Evolutionary conservation across 2,329 filamentous ascomycete species (phyloP).

Genomic region (Neoarthrinium moseri): DNA sequence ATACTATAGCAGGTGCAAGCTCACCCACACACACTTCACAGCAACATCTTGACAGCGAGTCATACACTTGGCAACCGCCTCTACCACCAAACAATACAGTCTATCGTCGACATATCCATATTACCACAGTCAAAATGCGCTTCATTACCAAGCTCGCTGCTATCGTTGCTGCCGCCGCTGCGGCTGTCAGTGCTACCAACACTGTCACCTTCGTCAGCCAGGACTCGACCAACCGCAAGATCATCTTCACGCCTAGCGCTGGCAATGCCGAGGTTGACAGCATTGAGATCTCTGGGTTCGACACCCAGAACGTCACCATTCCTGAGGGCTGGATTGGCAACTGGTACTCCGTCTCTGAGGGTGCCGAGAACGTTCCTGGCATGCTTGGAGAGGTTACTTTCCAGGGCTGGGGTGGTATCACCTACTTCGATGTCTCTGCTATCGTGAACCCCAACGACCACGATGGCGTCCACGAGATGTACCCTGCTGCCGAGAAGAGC

Average conservation of each 20-base stretch:
- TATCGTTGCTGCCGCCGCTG: slow-evolving; percentile 39
- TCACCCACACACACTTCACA: slow-evolving; percentile 5
- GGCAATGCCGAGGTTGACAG: slow-evolving; percentile 33
- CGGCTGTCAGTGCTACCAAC: slow-evolving; percentile 43
- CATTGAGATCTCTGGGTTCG: slow-evolving; percentile 37
- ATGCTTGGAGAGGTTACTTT: slow-evolving; percentile 55
- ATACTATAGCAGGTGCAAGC: slow-evolving; percentile 5
- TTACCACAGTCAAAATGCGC: slow-evolving; percentile 46
- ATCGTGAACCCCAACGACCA: slow-evolving; percentile 52
- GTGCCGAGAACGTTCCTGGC: slow-evolving; percentile 38
- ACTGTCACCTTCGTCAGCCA: slow-evolving; percentile 58
- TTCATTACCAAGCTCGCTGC: slow-evolving; percentile 46
- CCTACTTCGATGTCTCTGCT: slow-evolving; percentile 59
- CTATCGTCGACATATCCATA: neutral
- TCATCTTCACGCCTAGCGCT: slow-evolving; percentile 49
- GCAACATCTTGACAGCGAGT: slow-evolving; percentile 1
- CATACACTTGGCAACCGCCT: slow-evolving; percentile 10
- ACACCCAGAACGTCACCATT: slow-evolving; percentile 40
- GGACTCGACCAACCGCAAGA: slow-evolving; percentile 46
- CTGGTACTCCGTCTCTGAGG: slow-evolving; percentile 49
- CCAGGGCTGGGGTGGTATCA: slow-evolving; percentile 44
- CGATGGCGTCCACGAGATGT: slow-evolving; percentile 55
- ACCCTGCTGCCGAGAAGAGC: slow-evolving; percentile 33
- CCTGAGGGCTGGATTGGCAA: slow-evolving; percentile 47
- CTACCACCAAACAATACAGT: neutral